A percentile compares a stretch with the other conserved stretches of the same genome.
These are phyloP conservation scores for Thuja plicata DNA, from an alignment of 83 land plant genomes.

Conservation along the genomic window DNA sequence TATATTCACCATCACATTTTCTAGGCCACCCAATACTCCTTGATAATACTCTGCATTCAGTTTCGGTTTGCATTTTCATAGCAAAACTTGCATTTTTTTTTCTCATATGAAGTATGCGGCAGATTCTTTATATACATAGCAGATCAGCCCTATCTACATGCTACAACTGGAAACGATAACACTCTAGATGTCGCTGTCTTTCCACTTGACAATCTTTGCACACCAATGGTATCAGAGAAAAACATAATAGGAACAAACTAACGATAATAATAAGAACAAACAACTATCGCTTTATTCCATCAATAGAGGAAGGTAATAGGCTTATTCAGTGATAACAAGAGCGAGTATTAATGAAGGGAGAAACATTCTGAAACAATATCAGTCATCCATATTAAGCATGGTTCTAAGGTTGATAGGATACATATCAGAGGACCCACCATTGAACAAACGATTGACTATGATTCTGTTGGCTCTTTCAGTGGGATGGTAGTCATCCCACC, in stretches of 20 bases:
- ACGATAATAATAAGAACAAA: background rate
- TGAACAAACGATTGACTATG: constrained; percentile 21
- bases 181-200: background rate
- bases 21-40: too few species aligned
- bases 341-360: background rate
- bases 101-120: background rate
- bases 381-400: constrained; percentile 20
- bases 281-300: background rate
- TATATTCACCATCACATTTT: too few species aligned
- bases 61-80: background rate
- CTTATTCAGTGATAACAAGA: background rate
- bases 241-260: background rate
- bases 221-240: too few species aligned
- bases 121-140: background rate
- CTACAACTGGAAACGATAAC: background rate
- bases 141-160: background rate
- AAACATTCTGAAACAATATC: background rate
- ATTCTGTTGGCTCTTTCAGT: constrained; percentile 33
- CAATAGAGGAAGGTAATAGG: background rate
- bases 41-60: background rate
- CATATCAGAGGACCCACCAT: constrained; percentile 28
- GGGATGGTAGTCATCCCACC: constrained; percentile 59
- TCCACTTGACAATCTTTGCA: background rate
- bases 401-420: constrained; percentile 46
- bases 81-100: background rate